A percentile compares a stretch with the other conserved stretches of the same genome.
These are phyloP conservation scores for Tolypocladium sp. DNA, from an alignment of 2,329 filamentous ascomycete genomes.

Conservation along the genomic window DNA sequence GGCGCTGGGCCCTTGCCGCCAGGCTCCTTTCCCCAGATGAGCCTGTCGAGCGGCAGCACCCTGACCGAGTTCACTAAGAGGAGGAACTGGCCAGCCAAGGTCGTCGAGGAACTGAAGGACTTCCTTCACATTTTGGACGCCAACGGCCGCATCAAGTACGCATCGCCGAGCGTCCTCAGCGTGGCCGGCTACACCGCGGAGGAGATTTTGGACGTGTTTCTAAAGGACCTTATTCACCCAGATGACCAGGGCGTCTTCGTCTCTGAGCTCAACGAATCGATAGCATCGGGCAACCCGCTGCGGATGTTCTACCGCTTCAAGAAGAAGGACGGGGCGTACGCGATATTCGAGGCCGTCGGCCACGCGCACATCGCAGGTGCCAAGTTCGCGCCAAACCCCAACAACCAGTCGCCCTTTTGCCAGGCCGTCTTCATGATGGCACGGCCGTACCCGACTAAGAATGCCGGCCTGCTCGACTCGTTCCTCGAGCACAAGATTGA, in stretches of 20 bases:
- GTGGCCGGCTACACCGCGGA: slow-evolving; percentile 68
- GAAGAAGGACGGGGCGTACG: slow-evolving; percentile 60
- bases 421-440: slow-evolving; percentile 92
- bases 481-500: slow-evolving; percentile 97
- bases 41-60: slow-evolving; percentile 28
- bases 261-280: slow-evolving; percentile 81
- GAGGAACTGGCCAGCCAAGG: slow-evolving; percentile 75
- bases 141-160: slow-evolving; percentile 74
- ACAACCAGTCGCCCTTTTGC: slow-evolving; percentile 62
- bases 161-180: slow-evolving; percentile 66
- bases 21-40: slow-evolving; percentile 23
- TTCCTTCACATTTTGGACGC: slow-evolving; percentile 80
- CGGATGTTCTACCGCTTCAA: slow-evolving; percentile 84
- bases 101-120: slow-evolving; percentile 84
- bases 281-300: slow-evolving; percentile 68
- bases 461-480: slow-evolving; percentile 75
- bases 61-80: slow-evolving; percentile 52
- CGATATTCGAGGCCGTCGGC: slow-evolving; percentile 84
- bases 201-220: slow-evolving; percentile 64
- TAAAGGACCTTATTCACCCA: slow-evolving; percentile 75
- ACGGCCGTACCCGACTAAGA: slow-evolving; percentile 81
- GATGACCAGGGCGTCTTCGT: slow-evolving; percentile 79
- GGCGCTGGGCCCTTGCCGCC: slow-evolving; percentile 33
- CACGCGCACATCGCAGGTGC: slow-evolving; percentile 79
- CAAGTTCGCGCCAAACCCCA: slow-evolving; percentile 51